These are phyloP conservation scores for Penicillium manginii DNA, from an alignment of 495 filamentous ascomycete genomes.

Conservation along the genomic window DNA sequence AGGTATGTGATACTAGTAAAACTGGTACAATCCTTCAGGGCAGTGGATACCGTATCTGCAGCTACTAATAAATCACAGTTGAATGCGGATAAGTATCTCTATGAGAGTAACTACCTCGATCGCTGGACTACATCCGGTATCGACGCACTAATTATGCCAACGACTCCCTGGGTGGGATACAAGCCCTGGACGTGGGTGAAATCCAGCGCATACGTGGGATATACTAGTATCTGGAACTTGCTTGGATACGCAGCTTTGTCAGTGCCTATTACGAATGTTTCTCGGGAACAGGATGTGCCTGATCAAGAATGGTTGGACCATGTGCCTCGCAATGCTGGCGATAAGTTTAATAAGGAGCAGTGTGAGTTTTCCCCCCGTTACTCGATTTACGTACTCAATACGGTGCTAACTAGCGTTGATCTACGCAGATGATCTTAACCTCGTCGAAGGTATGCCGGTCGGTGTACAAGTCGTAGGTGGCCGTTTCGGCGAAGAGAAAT, in stretches of 20 bases:
- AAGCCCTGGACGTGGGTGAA: slow-evolving; percentile 51
- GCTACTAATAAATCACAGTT: slow-evolving; percentile 23
- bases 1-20: slow-evolving; percentile 12
- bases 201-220: slow-evolving; percentile 62
- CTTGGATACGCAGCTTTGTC: slow-evolving; percentile 65
- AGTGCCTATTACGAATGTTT: slow-evolving; percentile 52
- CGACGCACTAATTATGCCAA: slow-evolving; percentile 69
- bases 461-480: slow-evolving; percentile 58
- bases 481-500: slow-evolving; percentile 51
- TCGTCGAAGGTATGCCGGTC: slow-evolving; percentile 56
- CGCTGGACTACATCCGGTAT: slow-evolving; percentile 60
- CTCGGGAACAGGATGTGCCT: slow-evolving; percentile 30
- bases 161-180: slow-evolving; percentile 57
- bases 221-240: slow-evolving; percentile 70
- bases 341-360: slow-evolving; percentile 47
- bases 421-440: slow-evolving; percentile 42
- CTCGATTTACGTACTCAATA: not conserved
- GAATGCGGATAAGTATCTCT: slow-evolving; percentile 38
- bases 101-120: slow-evolving; percentile 39
- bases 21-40: no score
- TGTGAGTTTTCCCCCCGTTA: slow-evolving; percentile 32
- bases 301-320: slow-evolving; percentile 38
- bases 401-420: slow-evolving; percentile 1
- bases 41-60: no score
- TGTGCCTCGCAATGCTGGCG: slow-evolving; percentile 44